Base-by-base conservation (phyloP, 306 rosid genomes). In the Rosa persica region DNA sequence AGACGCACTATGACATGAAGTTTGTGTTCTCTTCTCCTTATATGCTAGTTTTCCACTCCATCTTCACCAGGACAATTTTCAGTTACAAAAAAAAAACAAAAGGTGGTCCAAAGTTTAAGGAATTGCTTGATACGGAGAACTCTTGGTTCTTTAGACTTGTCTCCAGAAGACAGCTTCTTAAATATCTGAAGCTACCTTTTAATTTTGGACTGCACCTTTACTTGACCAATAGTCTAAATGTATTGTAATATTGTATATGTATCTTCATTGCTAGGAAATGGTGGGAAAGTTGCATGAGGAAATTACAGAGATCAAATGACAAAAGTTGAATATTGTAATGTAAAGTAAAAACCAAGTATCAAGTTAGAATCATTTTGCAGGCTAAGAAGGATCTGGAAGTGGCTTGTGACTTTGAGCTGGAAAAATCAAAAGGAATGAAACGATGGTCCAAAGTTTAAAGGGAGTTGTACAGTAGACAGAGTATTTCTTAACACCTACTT, bases 371-470 rank as follows among this genome's bases (percentile, higher is more conserved):
- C 22, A 4, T 40, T 67, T 39, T 27, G 25, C 48, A 67, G 54
- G 27, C 13, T 13, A 69, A 40, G 58, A 68, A 42, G 70, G 62
- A 69, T 68, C 58, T 40, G 47, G 46, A 64, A 68, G 17, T 80
- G 69, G 55, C 68, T 58, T 73, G 71, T 77, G 19, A 51, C 57
- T 67, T 67, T 40, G 38, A 51, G 55, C 58, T 57, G 69, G 58
- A 60, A 77, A 34, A 60, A 38, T 57, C 16, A 13, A 39, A 40
- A 23, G 69, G 22, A 39, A 66, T n/a, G 44, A 65, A 38, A 65
- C 8, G 66, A 16, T 9, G n/a, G 60, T 39, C 84, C 65, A 36
- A 70, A 75, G 72, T 61, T 69, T 68, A 71, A 61, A 27, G 70
- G n/a, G 11, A 46, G 36, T 58, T 54, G 64, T 55, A 38, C 55